Conservation (phyloP, 345 rosid species). For the Salix udensis region DNA sequence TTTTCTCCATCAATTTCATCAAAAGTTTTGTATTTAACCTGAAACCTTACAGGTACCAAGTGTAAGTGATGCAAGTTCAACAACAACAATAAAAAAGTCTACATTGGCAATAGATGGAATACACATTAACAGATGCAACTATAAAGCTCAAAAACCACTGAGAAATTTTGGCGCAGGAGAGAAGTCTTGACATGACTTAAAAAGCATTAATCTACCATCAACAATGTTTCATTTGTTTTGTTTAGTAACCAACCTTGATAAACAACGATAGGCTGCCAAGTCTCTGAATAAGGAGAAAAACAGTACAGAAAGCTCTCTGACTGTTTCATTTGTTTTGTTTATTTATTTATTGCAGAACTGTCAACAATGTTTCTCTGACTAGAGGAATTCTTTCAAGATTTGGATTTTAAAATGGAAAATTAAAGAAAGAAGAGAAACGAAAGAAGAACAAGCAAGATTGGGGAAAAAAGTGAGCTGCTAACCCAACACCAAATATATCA, state of each 20-base stretch:
- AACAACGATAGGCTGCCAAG: not conserved
- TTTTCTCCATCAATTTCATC: slow-evolving; percentile 72
- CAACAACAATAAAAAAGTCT: not conserved
- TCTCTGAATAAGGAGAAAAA: not conserved
- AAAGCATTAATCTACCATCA: not conserved
- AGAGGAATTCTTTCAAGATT: not conserved
- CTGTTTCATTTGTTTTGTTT: not conserved
- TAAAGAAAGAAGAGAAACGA: not conserved
- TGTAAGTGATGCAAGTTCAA: not conserved
- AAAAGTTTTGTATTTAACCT: slow-evolving; percentile 79
- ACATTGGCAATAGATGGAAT: not conserved
- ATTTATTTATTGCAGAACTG: not conserved
- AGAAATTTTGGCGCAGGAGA: not conserved
- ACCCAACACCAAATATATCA: not conserved
- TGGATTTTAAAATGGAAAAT: not conserved
- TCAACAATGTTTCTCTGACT: not conserved
- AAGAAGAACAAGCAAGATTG: not conserved
- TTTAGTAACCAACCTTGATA: too few species aligned
- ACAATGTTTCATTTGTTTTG: too few species aligned
- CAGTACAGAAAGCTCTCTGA: not conserved
- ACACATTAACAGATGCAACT: not conserved
- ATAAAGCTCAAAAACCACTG: not conserved
- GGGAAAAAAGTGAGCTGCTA: not conserved
- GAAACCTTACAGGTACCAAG: slow-evolving; percentile 15
- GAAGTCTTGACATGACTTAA: not conserved